These are phyloP conservation scores for Batkoa obscura DNA, from an alignment of 371 early-diverging fungal species.

Conservation along the genomic window DNA sequence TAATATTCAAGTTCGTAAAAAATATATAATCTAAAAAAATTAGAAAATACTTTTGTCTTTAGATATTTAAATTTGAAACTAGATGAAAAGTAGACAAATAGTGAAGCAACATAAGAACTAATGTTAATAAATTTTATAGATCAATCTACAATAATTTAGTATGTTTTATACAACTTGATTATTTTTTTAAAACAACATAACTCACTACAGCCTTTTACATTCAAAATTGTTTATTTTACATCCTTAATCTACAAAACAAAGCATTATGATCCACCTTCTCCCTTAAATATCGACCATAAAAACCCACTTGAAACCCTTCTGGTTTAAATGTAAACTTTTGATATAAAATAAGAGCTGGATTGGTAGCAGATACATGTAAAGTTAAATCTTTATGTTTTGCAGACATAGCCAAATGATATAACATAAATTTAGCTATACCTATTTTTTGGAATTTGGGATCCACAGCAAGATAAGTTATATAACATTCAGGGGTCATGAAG, in stretches of 20 bases:
- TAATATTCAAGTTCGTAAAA: too few species aligned
- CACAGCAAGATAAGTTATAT: constrained; percentile 79
- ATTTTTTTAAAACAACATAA: too few species aligned
- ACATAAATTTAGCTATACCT: constrained; percentile 74
- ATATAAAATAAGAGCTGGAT: constrained; percentile 85
- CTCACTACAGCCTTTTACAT: too few species aligned
- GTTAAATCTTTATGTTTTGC: constrained; percentile 63
- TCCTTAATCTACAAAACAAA: background rate
- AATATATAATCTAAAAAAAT: too few species aligned
- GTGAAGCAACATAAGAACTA: too few species aligned
- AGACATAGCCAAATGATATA: constrained; percentile 63
- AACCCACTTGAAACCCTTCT: constrained; percentile 73
- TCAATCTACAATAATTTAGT: too few species aligned
- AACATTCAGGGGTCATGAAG: constrained; percentile 84
- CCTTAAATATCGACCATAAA: constrained; percentile 61
- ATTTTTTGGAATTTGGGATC: constrained; percentile 66
- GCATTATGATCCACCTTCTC: background rate
- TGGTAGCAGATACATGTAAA: constrained; percentile 84
- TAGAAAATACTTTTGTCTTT: too few species aligned
- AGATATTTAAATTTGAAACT: too few species aligned
- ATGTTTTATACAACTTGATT: too few species aligned
- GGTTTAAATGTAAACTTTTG: constrained; percentile 91
- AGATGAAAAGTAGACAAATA: too few species aligned
- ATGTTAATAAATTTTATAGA: too few species aligned
- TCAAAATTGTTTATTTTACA: too few species aligned